Evolutionary conservation across 352 stramenopile genomes (phyloP).

Genomic region (Pythium oligandrum): DNA sequence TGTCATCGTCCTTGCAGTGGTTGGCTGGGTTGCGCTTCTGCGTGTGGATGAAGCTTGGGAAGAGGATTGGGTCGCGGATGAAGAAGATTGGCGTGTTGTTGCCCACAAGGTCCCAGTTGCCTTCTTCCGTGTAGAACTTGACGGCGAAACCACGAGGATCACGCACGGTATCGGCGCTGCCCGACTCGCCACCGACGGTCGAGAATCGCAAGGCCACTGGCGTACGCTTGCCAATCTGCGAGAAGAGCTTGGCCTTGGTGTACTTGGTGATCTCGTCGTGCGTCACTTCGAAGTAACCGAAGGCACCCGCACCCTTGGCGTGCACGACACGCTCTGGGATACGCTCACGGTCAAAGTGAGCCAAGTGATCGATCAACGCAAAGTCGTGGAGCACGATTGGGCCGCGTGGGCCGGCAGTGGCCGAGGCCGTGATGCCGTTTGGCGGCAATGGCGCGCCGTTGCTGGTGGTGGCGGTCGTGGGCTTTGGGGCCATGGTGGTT

Average conservation of each 20-base stretch:
- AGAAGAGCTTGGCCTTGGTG: slow-evolving; percentile 82
- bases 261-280: slow-evolving; percentile 37
- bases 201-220: slow-evolving; percentile 79
- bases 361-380: slow-evolving; percentile 83
- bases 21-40: slow-evolving; percentile 85
- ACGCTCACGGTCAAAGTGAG: slow-evolving; percentile 91
- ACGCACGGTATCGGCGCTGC: slow-evolving; percentile 68
- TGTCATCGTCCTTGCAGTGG: slow-evolving; percentile 74
- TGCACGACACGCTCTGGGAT: slow-evolving; percentile 92
- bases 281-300: slow-evolving; percentile 91
- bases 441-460: slow-evolving; percentile 54
- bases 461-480: slow-evolving; percentile 37
- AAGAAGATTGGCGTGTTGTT: slow-evolving; percentile 92
- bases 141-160: slow-evolving; percentile 85
- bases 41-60: slow-evolving; percentile 88
- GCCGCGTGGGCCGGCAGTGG: slow-evolving; percentile 51
- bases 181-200: slow-evolving; percentile 65
- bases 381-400: slow-evolving; percentile 82
- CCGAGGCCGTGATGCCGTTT: slow-evolving; percentile 68
- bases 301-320: slow-evolving; percentile 85
- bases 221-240: slow-evolving; percentile 74
- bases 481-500: neutral
- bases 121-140: slow-evolving; percentile 91
- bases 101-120: slow-evolving; percentile 87
- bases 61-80: slow-evolving; percentile 88